Evolutionary conservation across 352 stramenopile species (phyloP), one percentile per base, ranked within the genome.

Genomic region (Pilasporangium apinafurcum): DNA sequence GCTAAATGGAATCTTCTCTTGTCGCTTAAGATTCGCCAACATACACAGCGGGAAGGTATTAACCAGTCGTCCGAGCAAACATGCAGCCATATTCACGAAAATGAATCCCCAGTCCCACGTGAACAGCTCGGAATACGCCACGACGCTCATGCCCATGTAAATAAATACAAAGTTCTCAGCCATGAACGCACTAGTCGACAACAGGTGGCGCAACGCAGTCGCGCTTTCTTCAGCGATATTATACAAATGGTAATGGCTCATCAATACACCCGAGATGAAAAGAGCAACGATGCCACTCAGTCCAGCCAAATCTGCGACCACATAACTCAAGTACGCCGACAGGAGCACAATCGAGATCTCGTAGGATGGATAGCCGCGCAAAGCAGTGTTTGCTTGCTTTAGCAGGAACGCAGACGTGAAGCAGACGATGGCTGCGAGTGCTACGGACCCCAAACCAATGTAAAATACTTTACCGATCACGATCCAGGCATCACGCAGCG

Each of bases 231-330:
- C 61, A 4, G 77, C 59, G 28, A 94, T 89, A 39, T 80, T 92
- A 51, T 91, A 78, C 31, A 94, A 36, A 47, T 94, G 79, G 42
- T 94, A 94, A 56, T 94, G 82, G 45, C 79, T 86, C 64, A 92
- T 94, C 34, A 91, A 47, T 28, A 92, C 78, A n/a, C 80, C 94
- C 22, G 81, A 95, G 55, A 98, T 96, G 37, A 98, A 91, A 38
- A 98, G 82, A 8, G 88, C 91, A 18, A 98, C 88, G 44, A 98
- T 97, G 13, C 94, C 92, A 50, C 79, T 94, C 26, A 95, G 63
- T 8, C 76, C 74, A 7, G 77, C 69, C 24, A 89, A 48, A 34
- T 94, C 78, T 1, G 74, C 78, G 5, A 77, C 76, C 18, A 96
- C 65, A 40, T 92, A 91, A 46, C 76, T 90, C 44, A 88, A 60